These are phyloP conservation scores for Annulohypoxylon maeteangense DNA, from an alignment of 495 filamentous ascomycete species.

Conservation along the genomic window DNA sequence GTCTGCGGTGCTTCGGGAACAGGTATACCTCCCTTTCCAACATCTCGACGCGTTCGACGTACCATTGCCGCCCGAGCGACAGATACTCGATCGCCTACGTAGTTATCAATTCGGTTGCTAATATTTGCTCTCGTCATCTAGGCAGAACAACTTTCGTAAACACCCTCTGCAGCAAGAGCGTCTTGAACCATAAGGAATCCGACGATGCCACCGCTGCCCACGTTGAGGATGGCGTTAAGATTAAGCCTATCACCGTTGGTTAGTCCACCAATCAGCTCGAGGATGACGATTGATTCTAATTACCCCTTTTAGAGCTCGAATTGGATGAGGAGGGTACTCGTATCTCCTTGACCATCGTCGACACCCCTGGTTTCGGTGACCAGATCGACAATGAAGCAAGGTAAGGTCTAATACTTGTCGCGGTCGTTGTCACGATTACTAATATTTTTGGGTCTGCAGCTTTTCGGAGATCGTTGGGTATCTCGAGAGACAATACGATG, in stretches of 20 bases:
- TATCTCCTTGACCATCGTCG: conserved; percentile 96
- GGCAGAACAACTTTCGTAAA: conserved; percentile 99
- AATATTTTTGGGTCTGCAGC: conserved; percentile 57
- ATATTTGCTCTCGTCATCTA: conserved; percentile 51
- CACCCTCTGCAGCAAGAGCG: conserved; percentile 95
- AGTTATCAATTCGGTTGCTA: conserved; percentile 25
- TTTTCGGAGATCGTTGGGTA: conserved; percentile 98
- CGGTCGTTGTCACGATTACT: conserved; percentile 13
- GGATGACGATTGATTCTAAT: conserved; percentile 34
- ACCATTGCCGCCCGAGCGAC: conserved; percentile 2
- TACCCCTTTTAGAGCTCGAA: conserved; percentile 76
- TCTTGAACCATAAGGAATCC: conserved; percentile 86
- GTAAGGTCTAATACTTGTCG: conserved; percentile 59
- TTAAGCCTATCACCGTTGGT: conserved; percentile 99
- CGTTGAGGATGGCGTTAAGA: conserved; percentile 94
- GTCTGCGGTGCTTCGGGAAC: conserved; percentile 98
- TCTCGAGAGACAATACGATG: conserved; percentile 98
- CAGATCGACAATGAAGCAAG: conserved; percentile 99
- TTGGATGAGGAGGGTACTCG: conserved; percentile 98
- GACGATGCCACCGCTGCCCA: conserved; percentile 91
- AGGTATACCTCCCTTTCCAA: conserved; percentile 67
- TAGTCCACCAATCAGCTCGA: conserved; percentile 51
- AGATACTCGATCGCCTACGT: conserved; percentile 3
- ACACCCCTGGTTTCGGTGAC: conserved; percentile 98
- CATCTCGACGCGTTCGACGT: conserved; percentile 23